Conservation (phyloP, 345 rosid genomes). For the Murraya koenigii region DNA sequence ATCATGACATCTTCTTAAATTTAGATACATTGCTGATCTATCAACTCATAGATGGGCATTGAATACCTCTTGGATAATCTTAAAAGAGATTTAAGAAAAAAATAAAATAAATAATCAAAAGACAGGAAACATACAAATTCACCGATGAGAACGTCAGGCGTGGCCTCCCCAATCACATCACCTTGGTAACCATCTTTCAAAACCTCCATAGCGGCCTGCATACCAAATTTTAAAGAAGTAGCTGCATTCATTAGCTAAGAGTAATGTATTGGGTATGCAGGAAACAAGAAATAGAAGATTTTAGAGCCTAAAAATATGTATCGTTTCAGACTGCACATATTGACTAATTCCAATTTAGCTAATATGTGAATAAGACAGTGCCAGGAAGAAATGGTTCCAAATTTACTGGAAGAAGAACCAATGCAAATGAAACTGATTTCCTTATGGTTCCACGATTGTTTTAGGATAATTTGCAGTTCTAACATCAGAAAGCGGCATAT, state of each 20-base stretch:
- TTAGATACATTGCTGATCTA: neutral
- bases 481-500: slow-evolving; percentile 1
- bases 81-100: neutral
- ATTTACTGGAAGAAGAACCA: neutral
- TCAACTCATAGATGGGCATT: neutral
- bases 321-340: neutral
- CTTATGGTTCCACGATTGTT: neutral
- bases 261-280: neutral
- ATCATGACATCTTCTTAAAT: neutral
- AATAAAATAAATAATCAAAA: slow-evolving; percentile 2
- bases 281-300: neutral
- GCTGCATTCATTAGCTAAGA: neutral
- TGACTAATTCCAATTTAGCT: no score
- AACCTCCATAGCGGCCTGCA: slow-evolving; percentile 60
- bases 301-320: neutral
- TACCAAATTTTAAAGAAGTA: slow-evolving; percentile 7
- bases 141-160: slow-evolving; percentile 81
- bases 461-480: neutral
- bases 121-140: slow-evolving; percentile 72
- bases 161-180: slow-evolving; percentile 83
- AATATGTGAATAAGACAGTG: neutral
- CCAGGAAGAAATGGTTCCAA: neutral
- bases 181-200: slow-evolving; percentile 75
- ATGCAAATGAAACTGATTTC: neutral
- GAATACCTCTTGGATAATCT: neutral